A percentile compares a stretch with the other conserved stretches of the same genome.
These are phyloP conservation scores for Cryptococcus sp. DNA, from an alignment of 1,284 basidiomycete genomes.

Conservation along the genomic window DNA sequence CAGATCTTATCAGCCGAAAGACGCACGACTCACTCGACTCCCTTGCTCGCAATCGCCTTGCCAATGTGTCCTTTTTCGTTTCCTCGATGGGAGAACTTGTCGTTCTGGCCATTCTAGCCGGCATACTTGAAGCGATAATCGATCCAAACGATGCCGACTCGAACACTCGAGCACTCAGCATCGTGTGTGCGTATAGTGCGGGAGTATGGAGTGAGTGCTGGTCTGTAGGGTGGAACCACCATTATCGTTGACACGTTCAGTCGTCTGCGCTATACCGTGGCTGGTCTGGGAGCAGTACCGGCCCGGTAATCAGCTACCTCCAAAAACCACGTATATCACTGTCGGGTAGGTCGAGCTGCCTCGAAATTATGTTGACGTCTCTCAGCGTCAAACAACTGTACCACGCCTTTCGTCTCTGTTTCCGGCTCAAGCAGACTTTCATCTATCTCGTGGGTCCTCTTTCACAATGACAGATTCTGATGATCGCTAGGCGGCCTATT, in stretches of 20 bases:
- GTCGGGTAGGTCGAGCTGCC: conserved; percentile 58
- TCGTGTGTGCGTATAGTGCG: conserved; percentile 72
- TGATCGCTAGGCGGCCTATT: conserved; percentile 59
- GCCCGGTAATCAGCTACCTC: conserved; percentile 70
- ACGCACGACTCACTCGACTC: conserved; percentile 67
- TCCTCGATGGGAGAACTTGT: conserved; percentile 71
- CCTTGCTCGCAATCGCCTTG: conserved; percentile 71
- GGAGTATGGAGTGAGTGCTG: conserved; percentile 66
- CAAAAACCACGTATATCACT: conserved; percentile 63
- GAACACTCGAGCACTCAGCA: conserved; percentile 76
- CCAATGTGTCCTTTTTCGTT: conserved; percentile 74
- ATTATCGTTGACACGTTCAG: conserved; percentile 49
- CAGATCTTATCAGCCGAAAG: conserved; percentile 62
- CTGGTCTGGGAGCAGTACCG: conserved; percentile 73
- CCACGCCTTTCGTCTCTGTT: conserved; percentile 66
- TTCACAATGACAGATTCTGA: background rate
- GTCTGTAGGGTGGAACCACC: no score
- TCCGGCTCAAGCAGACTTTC: conserved; percentile 66
- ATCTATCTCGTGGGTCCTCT: conserved; percentile 36
- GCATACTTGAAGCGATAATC: conserved; percentile 68
- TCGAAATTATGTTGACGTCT: conserved; percentile 56
- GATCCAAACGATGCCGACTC: conserved; percentile 68
- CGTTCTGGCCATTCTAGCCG: conserved; percentile 72
- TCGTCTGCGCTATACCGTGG: conserved; percentile 74
- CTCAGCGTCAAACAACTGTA: conserved; percentile 60